Conservation (phyloP, 768 basidiomycete genomes). For the Leucosporidium yakuticum region DNA sequence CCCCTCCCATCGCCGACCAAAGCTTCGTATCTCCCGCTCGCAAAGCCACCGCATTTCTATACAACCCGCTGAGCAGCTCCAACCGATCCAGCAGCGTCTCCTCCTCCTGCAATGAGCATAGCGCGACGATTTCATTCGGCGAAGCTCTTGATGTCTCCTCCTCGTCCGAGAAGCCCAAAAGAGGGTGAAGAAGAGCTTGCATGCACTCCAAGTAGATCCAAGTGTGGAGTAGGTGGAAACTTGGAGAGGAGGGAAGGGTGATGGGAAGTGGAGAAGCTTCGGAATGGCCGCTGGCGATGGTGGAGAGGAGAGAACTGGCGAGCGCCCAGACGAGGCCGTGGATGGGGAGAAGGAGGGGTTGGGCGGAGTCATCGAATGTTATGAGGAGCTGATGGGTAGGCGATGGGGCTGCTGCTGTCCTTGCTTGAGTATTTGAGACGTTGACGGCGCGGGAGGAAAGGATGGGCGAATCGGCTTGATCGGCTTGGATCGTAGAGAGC, state of each 20-base stretch:
- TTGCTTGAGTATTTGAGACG: too few species aligned
- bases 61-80: conserved; percentile 28
- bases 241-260: conserved; percentile 62
- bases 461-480: too few species aligned
- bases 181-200: conserved; percentile 53
- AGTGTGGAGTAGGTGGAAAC: conserved; percentile 59
- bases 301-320: conserved; percentile 5
- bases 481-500: too few species aligned
- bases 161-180: neutral
- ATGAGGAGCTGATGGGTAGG: too few species aligned
- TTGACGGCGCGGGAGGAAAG: too few species aligned
- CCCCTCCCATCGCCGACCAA: conserved; percentile 24
- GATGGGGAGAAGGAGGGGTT: conserved; percentile 54
- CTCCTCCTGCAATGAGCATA: neutral
- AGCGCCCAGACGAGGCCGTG: conserved; percentile 62
- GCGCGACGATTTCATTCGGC: neutral
- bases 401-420: too few species aligned
- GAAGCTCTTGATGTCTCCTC: neutral
- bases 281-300: neutral
- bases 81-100: conserved; percentile 7
- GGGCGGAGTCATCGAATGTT: conserved; percentile 44
- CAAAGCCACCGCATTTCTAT: conserved; percentile 30
- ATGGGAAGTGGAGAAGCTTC: conserved; percentile 39
- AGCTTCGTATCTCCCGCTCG: conserved; percentile 20
- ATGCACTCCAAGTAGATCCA: conserved; percentile 65